Evolutionary conservation across 495 filamentous ascomycete genomes (phyloP).

Genomic region (Penicillium lagena): DNA sequence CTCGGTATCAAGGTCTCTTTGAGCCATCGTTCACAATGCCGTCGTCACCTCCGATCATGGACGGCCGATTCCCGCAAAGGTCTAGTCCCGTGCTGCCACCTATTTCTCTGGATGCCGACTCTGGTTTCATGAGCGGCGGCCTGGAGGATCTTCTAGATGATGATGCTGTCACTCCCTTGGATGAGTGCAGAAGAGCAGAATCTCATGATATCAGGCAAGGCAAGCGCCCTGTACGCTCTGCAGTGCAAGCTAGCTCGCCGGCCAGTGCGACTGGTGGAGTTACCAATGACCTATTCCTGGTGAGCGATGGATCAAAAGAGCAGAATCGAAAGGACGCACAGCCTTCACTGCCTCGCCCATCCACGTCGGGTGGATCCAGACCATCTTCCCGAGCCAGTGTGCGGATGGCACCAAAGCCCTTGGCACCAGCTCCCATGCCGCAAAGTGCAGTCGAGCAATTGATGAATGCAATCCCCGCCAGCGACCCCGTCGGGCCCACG

Average conservation of each 20-base stretch:
- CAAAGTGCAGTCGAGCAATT: conserved; percentile 28
- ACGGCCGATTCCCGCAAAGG: conserved; percentile 45
- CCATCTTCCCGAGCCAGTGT: conserved; percentile 32
- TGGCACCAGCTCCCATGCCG: conserved; percentile 34
- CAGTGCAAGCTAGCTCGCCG: conserved; percentile 25
- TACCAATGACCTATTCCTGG: conserved; percentile 11
- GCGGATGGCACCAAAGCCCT: conserved; percentile 30
- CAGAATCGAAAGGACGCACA: conserved; percentile 13
- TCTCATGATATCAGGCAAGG: conserved; percentile 33
- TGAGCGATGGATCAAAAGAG: conserved; percentile 10
- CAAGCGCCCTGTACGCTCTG: conserved; percentile 36
- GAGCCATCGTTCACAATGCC: conserved; percentile 54
- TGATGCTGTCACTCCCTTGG: conserved; percentile 36
- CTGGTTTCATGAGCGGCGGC: conserved; percentile 73
- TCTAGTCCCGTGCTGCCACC: conserved; percentile 72
- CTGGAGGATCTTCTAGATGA: conserved; percentile 54
- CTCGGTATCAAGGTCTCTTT: conserved; percentile 41
- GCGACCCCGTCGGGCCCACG: conserved; percentile 47
- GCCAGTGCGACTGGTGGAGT: conserved; percentile 12
- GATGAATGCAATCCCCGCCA: conserved; percentile 43
- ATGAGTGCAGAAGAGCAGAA: conserved; percentile 21
- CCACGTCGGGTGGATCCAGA: conserved; percentile 22
- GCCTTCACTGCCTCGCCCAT: conserved; percentile 15
- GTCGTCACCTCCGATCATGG: conserved; percentile 72
- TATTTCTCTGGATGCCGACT: conserved; percentile 57